phyloP scores from a whole-genome alignment of 441 rosid species.

The Populus hybrid region DNA sequence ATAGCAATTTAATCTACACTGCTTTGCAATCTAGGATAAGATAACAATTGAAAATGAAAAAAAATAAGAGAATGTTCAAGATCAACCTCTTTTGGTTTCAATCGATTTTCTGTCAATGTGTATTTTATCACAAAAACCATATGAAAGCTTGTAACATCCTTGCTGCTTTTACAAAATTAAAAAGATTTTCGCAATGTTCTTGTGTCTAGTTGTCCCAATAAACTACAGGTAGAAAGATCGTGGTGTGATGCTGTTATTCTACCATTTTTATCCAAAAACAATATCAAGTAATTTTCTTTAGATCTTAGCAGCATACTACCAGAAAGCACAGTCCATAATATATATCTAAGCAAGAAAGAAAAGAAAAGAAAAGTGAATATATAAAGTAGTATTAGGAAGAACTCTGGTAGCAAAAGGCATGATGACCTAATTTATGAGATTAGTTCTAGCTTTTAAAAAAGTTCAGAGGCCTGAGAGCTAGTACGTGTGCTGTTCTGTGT shows the following conservation, averaged over 20 bases:
- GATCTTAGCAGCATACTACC: neutral
- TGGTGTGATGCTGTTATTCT: neutral
- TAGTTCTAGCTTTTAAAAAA: neutral
- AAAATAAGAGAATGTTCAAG: neutral
- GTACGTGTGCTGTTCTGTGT: neutral
- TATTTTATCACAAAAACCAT: too few species aligned
- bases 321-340: neutral
- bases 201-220: neutral
- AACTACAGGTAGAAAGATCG: neutral
- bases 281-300: neutral
- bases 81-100: neutral
- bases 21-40: too few species aligned
- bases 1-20: neutral
- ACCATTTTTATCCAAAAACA: constrained; percentile 11
- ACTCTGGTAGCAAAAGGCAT: neutral
- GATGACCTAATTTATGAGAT: neutral
- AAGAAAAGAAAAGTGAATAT: neutral
- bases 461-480: neutral
- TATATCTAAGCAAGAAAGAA: neutral
- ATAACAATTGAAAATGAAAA: neutral
- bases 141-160: neutral
- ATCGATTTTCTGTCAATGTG: neutral
- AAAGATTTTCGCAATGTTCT: neutral
- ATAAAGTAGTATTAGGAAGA: neutral
- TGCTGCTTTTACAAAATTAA: neutral